phyloP scores from a whole-genome alignment of 2,329 filamentous ascomycete genomes.

The Clonostachys chloroleuca region DNA sequence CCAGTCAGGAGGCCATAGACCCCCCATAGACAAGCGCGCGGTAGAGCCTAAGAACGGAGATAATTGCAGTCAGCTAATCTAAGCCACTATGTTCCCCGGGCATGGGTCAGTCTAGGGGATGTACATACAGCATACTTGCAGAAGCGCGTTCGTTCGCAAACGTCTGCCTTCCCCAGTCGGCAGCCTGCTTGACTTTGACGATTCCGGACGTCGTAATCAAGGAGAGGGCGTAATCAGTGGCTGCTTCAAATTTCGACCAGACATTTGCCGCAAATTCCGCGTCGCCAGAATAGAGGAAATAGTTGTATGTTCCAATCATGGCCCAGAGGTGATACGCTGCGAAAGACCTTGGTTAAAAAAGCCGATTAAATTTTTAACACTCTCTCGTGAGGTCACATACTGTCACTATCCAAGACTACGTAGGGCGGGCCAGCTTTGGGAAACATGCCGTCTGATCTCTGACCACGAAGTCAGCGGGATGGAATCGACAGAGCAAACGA shows the following conservation, averaged over 20 bases:
- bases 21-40: not conserved
- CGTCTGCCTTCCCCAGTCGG: constrained; percentile 35
- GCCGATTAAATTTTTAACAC: not conserved
- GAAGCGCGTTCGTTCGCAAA: not conserved
- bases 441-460: constrained; percentile 30
- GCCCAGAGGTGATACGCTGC: constrained; percentile 26
- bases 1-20: not conserved
- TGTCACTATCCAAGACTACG: constrained; percentile 6
- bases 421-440: constrained; percentile 44
- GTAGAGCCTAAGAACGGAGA: not conserved
- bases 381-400: not conserved
- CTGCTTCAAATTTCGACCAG: constrained; percentile 22
- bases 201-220: constrained; percentile 9
- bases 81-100: too few relatives aligned
- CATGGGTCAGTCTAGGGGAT: too few relatives aligned
- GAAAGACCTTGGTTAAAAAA: not conserved
- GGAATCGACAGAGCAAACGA: not conserved
- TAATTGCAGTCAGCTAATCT: too few relatives aligned
- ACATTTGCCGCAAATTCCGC: not conserved
- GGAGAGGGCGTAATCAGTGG: constrained; percentile 16
- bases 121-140: not conserved
- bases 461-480: too few relatives aligned
- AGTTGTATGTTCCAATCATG: constrained; percentile 52
- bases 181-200: constrained; percentile 40
- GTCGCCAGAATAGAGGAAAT: constrained; percentile 39